Percentiles rank a stretch among this genome's conserved stretches.
Evolutionary conservation across 1,284 basidiomycete species (phyloP).

Genomic region (Marasmius sp.): DNA sequence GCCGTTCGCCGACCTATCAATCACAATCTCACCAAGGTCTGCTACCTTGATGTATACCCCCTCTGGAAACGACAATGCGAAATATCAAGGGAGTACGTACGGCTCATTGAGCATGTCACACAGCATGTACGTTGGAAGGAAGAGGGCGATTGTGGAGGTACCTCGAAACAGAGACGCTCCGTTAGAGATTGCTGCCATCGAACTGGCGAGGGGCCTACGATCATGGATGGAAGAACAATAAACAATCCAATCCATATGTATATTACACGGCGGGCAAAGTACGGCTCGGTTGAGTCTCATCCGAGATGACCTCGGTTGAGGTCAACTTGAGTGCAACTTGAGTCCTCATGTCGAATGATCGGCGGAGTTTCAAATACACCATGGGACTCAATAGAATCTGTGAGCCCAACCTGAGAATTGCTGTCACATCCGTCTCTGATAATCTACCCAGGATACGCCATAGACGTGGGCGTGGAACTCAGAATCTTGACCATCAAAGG

Average conservation of each 20-base stretch:
- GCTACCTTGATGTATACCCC: constrained; percentile 52
- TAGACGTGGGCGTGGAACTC: no score
- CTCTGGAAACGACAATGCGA: background rate
- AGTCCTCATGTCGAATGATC: no score
- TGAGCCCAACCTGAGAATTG: no score
- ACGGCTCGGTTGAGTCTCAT: no score
- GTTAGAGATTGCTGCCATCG: constrained; percentile 8
- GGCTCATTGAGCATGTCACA: constrained; percentile 16
- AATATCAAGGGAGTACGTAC: constrained; percentile 15
- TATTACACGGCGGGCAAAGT: no score
- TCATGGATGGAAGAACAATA: constrained; percentile 7
- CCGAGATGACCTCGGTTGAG: no score
- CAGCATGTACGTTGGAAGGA: constrained; percentile 29
- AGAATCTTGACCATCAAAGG: no score
- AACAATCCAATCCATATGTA: background rate
- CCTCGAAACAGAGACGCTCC: constrained; percentile 28
- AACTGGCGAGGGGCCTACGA: constrained; percentile 6
- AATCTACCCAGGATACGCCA: no score
- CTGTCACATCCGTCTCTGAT: no score
- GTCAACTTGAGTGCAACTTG: no score
- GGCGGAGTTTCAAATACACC: no score
- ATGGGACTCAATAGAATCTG: no score
- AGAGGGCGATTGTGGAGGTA: constrained; percentile 60
- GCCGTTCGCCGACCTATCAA: constrained; percentile 52
- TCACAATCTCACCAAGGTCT: constrained; percentile 58